These are phyloP conservation scores for Colletotrichum tamarilloi DNA, from an alignment of 2,329 filamentous ascomycete species.

Conservation along the genomic window DNA sequence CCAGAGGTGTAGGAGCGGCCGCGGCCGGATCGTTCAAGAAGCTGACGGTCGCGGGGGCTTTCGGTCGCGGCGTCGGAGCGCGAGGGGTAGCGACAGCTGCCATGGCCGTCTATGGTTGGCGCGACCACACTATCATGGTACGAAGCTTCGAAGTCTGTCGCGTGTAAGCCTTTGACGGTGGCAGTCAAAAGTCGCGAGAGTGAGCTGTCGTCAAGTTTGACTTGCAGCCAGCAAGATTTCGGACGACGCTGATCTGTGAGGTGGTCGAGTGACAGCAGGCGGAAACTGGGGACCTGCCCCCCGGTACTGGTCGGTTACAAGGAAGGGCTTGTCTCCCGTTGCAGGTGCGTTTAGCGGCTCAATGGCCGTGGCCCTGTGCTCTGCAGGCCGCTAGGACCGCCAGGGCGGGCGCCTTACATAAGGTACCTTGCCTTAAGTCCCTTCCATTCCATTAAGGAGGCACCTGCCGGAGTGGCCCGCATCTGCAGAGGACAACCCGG, in stretches of 20 bases:
- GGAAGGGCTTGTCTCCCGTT: slow-evolving; percentile 29
- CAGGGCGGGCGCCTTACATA: slow-evolving; percentile 23
- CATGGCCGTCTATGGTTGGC: slow-evolving; percentile 36
- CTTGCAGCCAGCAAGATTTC: slow-evolving; percentile 35
- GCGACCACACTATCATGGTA: slow-evolving; percentile 21
- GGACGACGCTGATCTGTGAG: slow-evolving; percentile 27
- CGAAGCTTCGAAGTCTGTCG: neutral
- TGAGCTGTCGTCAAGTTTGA: slow-evolving; percentile 37
- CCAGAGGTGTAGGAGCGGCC: slow-evolving; percentile 18
- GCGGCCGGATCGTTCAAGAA: slow-evolving; percentile 28
- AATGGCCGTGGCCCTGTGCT: slow-evolving; percentile 43
- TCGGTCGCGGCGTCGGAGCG: slow-evolving; percentile 38
- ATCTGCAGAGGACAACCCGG: slow-evolving; percentile 3
- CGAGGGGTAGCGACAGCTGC: slow-evolving; percentile 37
- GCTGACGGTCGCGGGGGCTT: slow-evolving; percentile 35
- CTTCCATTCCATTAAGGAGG: too few species aligned
- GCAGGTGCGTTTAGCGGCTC: slow-evolving; percentile 35
- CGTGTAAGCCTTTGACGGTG: neutral
- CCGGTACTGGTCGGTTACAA: slow-evolving; percentile 20
- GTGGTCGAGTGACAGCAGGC: slow-evolving; percentile 22
- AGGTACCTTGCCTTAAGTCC: neutral
- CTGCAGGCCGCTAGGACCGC: slow-evolving; percentile 31
- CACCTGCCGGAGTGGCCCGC: neutral
- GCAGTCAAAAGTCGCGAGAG: neutral
- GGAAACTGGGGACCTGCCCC: slow-evolving; percentile 26